These are phyloP conservation scores for Prunus mira DNA, from an alignment of 306 rosid genomes.

Conservation along the genomic window DNA sequence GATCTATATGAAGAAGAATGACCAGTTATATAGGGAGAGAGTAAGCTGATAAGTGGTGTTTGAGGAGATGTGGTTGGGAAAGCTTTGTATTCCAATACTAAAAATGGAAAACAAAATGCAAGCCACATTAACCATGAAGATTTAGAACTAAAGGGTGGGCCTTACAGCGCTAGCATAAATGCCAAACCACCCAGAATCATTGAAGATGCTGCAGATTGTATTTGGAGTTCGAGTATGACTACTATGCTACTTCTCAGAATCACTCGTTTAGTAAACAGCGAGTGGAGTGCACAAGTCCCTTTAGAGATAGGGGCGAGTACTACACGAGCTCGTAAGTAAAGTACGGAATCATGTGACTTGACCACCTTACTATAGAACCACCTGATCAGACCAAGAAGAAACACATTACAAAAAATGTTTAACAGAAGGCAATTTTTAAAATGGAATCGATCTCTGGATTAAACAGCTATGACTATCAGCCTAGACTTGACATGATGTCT, in stretches of 20 bases:
- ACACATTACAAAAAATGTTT: too few relatives aligned
- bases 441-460: background rate
- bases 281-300: too few relatives aligned
- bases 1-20: too few relatives aligned
- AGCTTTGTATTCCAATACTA: too few relatives aligned
- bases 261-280: too few relatives aligned
- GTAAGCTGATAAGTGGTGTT: too few relatives aligned
- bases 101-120: background rate
- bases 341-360: background rate
- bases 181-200: conserved; percentile 79
- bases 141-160: background rate
- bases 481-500: background rate
- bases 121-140: conserved; percentile 5
- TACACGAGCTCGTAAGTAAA: too few relatives aligned
- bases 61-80: too few relatives aligned
- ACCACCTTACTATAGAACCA: background rate
- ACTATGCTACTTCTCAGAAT: too few relatives aligned
- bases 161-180: conserved; percentile 87
- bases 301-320: too few relatives aligned
- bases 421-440: background rate
- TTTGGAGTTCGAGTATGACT: too few relatives aligned
- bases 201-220: conserved; percentile 58
- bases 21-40: too few relatives aligned
- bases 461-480: background rate
- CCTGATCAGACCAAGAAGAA: background rate